Percentiles rank a stretch among this genome's conserved stretches.
Conservation (phyloP, 805 yeast species). For the Candida insectorum region DNA sequence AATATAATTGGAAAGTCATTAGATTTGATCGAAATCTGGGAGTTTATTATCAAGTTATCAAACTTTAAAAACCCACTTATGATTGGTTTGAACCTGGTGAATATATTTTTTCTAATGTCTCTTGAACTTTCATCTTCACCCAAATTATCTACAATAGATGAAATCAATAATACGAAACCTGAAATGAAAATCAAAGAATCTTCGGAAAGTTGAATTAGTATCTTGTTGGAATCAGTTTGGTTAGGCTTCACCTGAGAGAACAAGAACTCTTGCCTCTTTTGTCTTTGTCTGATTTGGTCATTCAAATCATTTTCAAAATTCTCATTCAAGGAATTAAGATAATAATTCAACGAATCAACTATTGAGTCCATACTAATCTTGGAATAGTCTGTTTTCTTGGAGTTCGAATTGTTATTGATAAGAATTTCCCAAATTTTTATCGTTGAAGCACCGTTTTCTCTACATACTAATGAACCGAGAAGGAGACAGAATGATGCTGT, state of each 20-base stretch:
- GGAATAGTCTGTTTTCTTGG: slow-evolving; percentile 36
- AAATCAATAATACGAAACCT: slow-evolving; percentile 66
- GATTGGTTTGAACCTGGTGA: slow-evolving; percentile 31
- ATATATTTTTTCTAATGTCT: slow-evolving; percentile 25
- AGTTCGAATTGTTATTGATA: slow-evolving; percentile 21
- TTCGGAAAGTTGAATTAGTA: slow-evolving; percentile 60
- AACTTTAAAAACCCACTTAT: slow-evolving; percentile 34
- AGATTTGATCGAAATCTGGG: slow-evolving; percentile 11
- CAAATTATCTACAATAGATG: slow-evolving; percentile 30
- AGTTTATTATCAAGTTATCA: slow-evolving; percentile 31
- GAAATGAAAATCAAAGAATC: slow-evolving; percentile 75
- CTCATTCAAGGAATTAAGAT: slow-evolving; percentile 44
- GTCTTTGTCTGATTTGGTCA: slow-evolving; percentile 26
- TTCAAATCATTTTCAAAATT: slow-evolving; percentile 32
- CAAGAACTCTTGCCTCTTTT: slow-evolving; percentile 33
- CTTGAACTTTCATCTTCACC: slow-evolving; percentile 19
- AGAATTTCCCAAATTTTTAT: slow-evolving; percentile 38
- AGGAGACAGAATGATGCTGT: slow-evolving; percentile 78
- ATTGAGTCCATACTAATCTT: slow-evolving; percentile 57
- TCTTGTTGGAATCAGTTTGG: slow-evolving; percentile 30
- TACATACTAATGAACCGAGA: slow-evolving; percentile 64
- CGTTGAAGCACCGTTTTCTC: slow-evolving; percentile 53
- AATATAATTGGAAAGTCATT: slow-evolving; percentile 19
- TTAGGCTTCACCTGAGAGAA: slow-evolving; percentile 15
- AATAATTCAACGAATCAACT: slow-evolving; percentile 51